Evolutionary conservation across 148 eudicot species (phyloP), one percentile per base, ranked within the genome.

Genomic region (Camellia lanceoleosa): DNA sequence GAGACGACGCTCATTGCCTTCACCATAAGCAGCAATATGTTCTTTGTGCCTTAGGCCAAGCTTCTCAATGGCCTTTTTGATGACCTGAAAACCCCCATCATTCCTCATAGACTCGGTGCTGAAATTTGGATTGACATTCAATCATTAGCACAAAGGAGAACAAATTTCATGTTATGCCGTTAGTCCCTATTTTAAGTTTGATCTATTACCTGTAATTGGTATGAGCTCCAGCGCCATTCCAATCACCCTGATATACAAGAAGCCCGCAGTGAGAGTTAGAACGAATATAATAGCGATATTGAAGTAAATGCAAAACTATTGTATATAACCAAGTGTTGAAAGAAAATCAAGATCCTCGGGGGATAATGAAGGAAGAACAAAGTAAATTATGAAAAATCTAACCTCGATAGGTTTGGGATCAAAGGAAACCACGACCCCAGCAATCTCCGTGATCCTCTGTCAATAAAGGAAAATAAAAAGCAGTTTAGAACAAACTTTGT

Each of bases 141-240:
- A 18, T 54, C 49, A 54, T 18, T 5, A 23, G 30, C 9, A 67
- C 8, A 42, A 76, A 11, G 14, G 6, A 42, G 44, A 65, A 7
- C 7, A 38, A 78, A 42, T 67, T 56, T 7, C 61, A 41, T 8
- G 54, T 5, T 51, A 30, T 2, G 19, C 6, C 62, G 4, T 13
- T 9, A 72, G 23, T 2, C 70, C 58, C 16, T 42, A 0, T 7
- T 1, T 60, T 42, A 43, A 61, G 41, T 59, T 19, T 59, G n/a
- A 55, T 77, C 19, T 8, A 23, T n/a, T 67, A 80, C 89, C 89
- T 89, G 85, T 85, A 89, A 42, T 89, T 89, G 64, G 87, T 78
- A 82, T 89, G 91, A 15, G 86, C 86, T 58, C 91, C 91, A 74
- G 91, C 89, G 12, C 91, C 91, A 51, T 89, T 89, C 91, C 91